phyloP scores from a whole-genome alignment of 169 alveolate genomes.

The Plasmodium gonderi region DNA sequence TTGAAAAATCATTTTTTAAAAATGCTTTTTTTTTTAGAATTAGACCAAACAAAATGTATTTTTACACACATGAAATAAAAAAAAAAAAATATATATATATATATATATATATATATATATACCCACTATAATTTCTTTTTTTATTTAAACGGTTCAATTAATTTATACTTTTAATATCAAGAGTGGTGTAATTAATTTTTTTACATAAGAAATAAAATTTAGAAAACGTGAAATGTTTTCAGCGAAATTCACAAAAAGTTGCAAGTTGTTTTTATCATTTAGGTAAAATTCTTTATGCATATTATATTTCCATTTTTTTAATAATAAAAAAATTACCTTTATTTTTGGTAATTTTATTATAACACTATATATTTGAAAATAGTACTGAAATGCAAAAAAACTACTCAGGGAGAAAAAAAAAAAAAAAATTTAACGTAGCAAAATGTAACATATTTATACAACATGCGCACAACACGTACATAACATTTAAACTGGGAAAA shows the following conservation, averaged over 20 bases:
- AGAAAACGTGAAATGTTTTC: no score
- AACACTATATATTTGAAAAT: background rate
- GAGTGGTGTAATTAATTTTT: background rate
- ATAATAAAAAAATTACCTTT: background rate
- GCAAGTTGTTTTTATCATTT: background rate
- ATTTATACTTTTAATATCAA: background rate
- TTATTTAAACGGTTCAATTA: background rate
- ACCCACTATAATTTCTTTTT: background rate
- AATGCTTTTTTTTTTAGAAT: background rate
- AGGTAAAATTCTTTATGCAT: background rate
- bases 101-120: no score
- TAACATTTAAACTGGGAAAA: background rate
- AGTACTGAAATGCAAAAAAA: background rate
- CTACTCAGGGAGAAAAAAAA: background rate
- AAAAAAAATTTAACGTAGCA: background rate
- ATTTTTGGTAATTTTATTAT: background rate
- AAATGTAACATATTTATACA: background rate
- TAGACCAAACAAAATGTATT: background rate
- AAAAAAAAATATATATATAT: background rate
- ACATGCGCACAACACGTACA: background rate
- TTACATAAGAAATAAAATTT: background rate
- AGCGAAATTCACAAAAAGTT: background rate
- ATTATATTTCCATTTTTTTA: background rate
- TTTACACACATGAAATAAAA: background rate
- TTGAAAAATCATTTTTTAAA: background rate